Base-by-base conservation (phyloP, 148 eudicot species). In the Drosera capensis region DNA sequence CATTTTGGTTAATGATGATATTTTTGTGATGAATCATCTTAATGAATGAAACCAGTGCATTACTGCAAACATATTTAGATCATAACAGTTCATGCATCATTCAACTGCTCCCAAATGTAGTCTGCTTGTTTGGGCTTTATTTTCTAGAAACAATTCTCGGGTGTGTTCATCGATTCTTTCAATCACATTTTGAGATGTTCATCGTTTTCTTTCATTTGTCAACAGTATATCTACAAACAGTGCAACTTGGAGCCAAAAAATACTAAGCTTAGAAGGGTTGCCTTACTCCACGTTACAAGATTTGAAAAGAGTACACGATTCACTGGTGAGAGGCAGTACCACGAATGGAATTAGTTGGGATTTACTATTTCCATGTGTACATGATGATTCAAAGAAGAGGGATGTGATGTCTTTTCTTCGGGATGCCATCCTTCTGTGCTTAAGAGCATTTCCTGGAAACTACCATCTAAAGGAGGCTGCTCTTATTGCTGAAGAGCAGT, bases 151-250 rank as follows among this genome's bases (percentile, higher is more conserved):
- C n/a, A n/a, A n/a, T n/a, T n/a, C n/a, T n/a, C n/a, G n/a, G n/a
- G n/a, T 29, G 20, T 3, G 8, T 49, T 3, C 11, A 7, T n/a
- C 14, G 3, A 25, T 48, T 17, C 13, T 25, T 31, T 48, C 14
- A 12, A 19, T 31, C 30, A 48, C 20, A 14, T 35, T 21, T 22
- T 14, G 28, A 12, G 29, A 49, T 20, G 20, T 31, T 14, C 14
- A 45, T 20, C 15, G 24, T 38, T 22, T 71, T 43, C 65, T n/a
- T n/a, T n/a, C n/a, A n/a, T n/a, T n/a, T n/a, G n/a, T n/a, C n/a
- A n/a, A n/a, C n/a, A 80, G 95, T 77, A 52, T 64, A 47, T 73
- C 82, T 58, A 75, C 95, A 45, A 90, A 90, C 70, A 78, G 85
- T 70, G 66, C 78, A 45, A 74, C 74, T 64, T 90, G 95, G 95